These are phyloP conservation scores for Colletotrichum sp. DNA, from an alignment of 2,329 filamentous ascomycete genomes.

Conservation along the genomic window DNA sequence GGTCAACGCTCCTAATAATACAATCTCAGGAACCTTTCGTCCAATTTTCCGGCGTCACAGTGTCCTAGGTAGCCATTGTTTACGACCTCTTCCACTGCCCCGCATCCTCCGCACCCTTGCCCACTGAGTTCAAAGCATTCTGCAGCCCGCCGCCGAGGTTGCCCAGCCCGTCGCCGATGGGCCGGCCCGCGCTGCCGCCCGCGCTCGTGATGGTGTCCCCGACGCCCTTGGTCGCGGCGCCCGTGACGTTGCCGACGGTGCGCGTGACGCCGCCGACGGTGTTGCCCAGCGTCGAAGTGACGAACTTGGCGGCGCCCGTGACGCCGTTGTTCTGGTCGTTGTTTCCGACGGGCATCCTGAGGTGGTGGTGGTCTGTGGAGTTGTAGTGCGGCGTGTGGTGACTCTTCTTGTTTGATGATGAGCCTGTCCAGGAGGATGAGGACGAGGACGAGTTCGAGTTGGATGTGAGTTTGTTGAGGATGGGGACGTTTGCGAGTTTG, in stretches of 20 bases:
- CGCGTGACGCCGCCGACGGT: constrained; percentile 42
- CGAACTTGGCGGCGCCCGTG: constrained; percentile 40
- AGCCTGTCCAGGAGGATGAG: neutral
- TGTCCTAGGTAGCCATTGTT: neutral
- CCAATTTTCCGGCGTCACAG: neutral
- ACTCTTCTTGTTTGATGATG: neutral
- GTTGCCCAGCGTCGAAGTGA: constrained; percentile 45
- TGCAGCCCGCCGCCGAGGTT: constrained; percentile 59
- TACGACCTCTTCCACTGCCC: constrained; percentile 56
- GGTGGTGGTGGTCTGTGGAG: constrained; percentile 22
- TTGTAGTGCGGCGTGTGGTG: neutral
- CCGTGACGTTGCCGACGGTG: constrained; percentile 45
- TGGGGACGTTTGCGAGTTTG: neutral
- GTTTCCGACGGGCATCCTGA: constrained; percentile 26
- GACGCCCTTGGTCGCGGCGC: constrained; percentile 60
- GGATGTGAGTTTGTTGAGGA: neutral
- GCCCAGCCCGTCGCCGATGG: constrained; percentile 59
- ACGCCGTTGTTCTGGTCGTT: constrained; percentile 25
- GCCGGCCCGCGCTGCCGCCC: constrained; percentile 58
- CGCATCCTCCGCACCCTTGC: constrained; percentile 61
- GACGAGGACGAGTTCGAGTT: neutral
- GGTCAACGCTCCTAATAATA: neutral
- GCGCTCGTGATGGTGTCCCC: constrained; percentile 59
- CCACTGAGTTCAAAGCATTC: constrained; percentile 51
- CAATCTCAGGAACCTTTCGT: neutral